A percentile compares a stretch with the other conserved stretches of the same genome.
phyloP scores from a whole-genome alignment of 2,329 filamentous ascomycete genomes.

The Sclerotinia spermophila region DNA sequence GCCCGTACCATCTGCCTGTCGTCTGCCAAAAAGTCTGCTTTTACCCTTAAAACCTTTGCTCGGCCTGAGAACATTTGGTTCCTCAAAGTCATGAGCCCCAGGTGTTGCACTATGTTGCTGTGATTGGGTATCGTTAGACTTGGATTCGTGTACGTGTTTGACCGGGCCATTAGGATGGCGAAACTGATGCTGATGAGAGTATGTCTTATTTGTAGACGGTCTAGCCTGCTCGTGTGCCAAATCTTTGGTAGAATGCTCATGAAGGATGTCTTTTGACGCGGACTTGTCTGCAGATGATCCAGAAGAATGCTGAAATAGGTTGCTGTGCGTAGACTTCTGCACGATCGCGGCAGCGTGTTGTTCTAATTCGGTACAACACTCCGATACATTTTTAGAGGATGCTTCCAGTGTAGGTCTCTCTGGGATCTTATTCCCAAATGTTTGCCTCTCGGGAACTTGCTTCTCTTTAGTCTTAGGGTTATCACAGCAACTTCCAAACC shows the following conservation, averaged over 20 bases:
- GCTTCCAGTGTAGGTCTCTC: not conserved
- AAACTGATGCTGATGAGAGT: not conserved
- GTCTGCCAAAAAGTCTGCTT: not conserved
- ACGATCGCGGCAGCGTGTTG: not conserved
- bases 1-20: constrained; percentile 6
- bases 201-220: not conserved
- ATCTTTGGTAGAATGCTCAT: not conserved
- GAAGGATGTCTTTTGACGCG: not conserved
- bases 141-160: not conserved
- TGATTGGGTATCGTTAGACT: not conserved
- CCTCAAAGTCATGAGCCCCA: not conserved
- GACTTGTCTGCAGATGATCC: not conserved
- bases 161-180: not conserved
- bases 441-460: not conserved
- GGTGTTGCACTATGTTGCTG: not conserved
- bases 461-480: not conserved
- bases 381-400: not conserved
- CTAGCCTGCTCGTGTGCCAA: not conserved
- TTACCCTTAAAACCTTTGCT: not conserved
- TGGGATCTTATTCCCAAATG: not conserved
- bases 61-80: not conserved
- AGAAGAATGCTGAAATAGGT: not conserved
- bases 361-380: not conserved
- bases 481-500: constrained; percentile 8
- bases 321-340: not conserved